Base-by-base conservation (phyloP, 495 filamentous ascomycete genomes). In the Neurospora sp. region DNA sequence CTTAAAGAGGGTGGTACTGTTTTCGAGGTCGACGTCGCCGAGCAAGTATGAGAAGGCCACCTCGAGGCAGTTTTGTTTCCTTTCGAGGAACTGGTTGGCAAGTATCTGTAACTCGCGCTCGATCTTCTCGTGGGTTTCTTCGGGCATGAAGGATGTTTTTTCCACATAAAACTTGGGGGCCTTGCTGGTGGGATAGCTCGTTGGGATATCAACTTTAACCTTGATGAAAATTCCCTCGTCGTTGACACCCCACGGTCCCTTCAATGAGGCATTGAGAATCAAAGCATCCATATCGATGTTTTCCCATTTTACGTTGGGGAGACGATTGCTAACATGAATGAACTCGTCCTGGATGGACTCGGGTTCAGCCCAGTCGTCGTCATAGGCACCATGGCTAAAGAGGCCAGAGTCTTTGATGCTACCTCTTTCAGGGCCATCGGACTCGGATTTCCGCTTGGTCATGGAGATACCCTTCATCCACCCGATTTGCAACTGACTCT, bases 391-490 rank as follows among this genome's bases (percentile, higher is more conserved):
- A 27, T 81, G 84, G 37, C 83, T 79, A 69, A 86, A 85, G 75
- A 86, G 77, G 66, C 76, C 73, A n/a, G 84, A 83, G 71, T 86
- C 83, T 74, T 82, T 83, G 4, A 82, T 83, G 16, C 77, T 80
- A 39, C 81, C 76, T 69, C 82, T 79, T 70, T 75, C 76, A 18
- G 84, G 76, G 14, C 77, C 70, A 16, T 80, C 79, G 12, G 80
- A 78, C 40, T 77, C 54, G 0, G 82, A 75, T 70, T 86, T 87
- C 71, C 86, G 83, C 75, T 91, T 91, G 37, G 84, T 88, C 77
- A 98, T 94, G 74, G 93, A 96, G 49, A 98, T 93, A 39, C 94
- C 93, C 73, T 90, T 93, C 93, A 98, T 97, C 95, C 95, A 98
- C 16, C 90, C 87, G 73, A 98, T 95, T 41, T 88, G 93, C 20